Evolutionary conservation across 352 stramenopile species (phyloP).

Genomic region (Phytophthora macrochlamydospora): DNA sequence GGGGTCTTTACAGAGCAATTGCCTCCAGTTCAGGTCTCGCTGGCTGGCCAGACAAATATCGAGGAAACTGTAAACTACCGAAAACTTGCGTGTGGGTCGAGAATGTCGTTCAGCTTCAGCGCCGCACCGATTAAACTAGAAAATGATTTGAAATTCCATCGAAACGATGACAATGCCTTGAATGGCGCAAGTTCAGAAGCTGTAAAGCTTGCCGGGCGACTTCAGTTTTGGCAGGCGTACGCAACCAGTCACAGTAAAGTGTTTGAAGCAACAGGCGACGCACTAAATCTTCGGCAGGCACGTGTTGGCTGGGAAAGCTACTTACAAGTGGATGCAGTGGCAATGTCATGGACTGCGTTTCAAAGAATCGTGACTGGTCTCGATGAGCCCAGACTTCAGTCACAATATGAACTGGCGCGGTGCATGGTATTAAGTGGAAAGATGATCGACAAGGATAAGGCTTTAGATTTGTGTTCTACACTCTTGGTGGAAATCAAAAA

Average conservation of each 20-base stretch:
- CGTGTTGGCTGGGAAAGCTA: conserved; percentile 51
- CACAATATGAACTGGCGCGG: conserved; percentile 36
- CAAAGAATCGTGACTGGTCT: conserved; percentile 8
- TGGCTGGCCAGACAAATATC: not conserved
- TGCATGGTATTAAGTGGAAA: conserved; percentile 50
- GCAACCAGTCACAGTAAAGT: conserved; percentile 54
- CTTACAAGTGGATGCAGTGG: conserved; percentile 21
- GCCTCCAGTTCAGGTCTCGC: not conserved
- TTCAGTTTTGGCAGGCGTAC: conserved; percentile 66
- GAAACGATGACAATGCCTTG: not conserved
- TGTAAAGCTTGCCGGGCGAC: conserved; percentile 17
- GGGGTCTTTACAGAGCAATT: conserved; percentile 29
- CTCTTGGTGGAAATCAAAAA: conserved; percentile 18
- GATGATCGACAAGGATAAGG: conserved; percentile 24
- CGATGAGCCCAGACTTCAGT: conserved; percentile 30
- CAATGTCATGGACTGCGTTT: conserved; percentile 18
- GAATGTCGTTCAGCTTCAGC: conserved; percentile 65
- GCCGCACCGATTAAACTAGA: conserved; percentile 29
- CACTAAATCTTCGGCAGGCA: conserved; percentile 46
- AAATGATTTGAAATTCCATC: conserved; percentile 32
- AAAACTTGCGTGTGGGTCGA: conserved; percentile 33
- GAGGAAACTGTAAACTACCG: not conserved
- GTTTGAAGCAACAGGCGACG: conserved; percentile 56
- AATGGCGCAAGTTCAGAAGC: conserved; percentile 3
- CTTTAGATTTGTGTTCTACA: conserved; percentile 20